A percentile compares a stretch with the other conserved stretches of the same genome.
These are phyloP conservation scores for Clitopilus passeckerianus DNA, from an alignment of 768 basidiomycete species.

Conservation along the genomic window DNA sequence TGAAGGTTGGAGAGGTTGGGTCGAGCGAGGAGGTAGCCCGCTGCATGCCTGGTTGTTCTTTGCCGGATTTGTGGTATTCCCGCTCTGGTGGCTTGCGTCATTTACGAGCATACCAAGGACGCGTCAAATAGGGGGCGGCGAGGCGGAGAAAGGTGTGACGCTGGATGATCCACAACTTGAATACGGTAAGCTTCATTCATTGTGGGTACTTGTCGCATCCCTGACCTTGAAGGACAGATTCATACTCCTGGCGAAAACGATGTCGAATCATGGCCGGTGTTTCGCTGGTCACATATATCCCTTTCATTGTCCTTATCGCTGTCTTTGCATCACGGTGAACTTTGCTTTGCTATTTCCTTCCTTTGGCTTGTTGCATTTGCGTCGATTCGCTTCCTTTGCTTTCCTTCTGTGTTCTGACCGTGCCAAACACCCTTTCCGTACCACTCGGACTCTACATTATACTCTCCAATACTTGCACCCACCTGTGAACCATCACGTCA, in stretches of 20 bases:
- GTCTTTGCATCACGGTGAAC: conserved; percentile 38
- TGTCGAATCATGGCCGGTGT: conserved; percentile 69
- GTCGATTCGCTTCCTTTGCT: not conserved
- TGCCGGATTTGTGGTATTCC: conserved; percentile 62
- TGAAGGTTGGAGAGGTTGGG: conserved; percentile 31
- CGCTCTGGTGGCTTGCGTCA: conserved; percentile 59
- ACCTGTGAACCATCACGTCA: not conserved
- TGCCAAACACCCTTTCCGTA: not conserved
- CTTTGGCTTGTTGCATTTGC: not conserved
- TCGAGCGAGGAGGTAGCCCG: conserved; percentile 50
- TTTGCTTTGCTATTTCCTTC: conserved; percentile 13
- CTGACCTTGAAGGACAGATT: conserved; percentile 40
- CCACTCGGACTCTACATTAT: not conserved
- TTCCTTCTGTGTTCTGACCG: not conserved
- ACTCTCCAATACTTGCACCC: not conserved
- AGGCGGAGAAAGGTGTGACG: conserved; percentile 62
- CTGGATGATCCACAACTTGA: conserved; percentile 80
- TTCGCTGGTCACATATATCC: conserved; percentile 71
- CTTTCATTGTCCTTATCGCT: conserved; percentile 71
- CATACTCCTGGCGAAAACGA: conserved; percentile 66
- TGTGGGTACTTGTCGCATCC: not conserved
- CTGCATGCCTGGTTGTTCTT: conserved; percentile 78
- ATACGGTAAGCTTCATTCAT: conserved; percentile 44
- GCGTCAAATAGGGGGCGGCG: conserved; percentile 50
- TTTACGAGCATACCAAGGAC: conserved; percentile 55